phyloP scores from a whole-genome alignment of 2,329 filamentous ascomycete genomes.

The Trichoderma atroviride region DNA sequence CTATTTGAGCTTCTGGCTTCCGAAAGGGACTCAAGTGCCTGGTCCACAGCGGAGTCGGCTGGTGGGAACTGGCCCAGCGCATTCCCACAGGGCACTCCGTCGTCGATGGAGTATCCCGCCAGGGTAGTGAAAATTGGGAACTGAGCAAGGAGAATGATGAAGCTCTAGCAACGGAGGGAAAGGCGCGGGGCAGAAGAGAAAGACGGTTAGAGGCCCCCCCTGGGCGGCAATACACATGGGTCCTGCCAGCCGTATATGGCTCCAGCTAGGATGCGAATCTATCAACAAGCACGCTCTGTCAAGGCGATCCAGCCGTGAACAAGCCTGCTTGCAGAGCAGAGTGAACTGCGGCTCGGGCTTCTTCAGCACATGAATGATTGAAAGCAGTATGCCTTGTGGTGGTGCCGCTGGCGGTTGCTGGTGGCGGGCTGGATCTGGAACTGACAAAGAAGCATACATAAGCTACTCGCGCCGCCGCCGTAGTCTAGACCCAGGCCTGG shows the following conservation, averaged over 20 bases:
- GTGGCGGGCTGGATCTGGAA: constrained; percentile 25
- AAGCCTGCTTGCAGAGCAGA: neutral
- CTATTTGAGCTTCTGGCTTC: constrained; percentile 24
- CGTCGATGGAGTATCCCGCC: constrained; percentile 22
- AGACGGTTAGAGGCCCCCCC: constrained; percentile 27
- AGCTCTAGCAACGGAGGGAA: constrained; percentile 23
- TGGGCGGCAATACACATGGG: constrained; percentile 26
- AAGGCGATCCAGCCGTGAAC: constrained; percentile 5
- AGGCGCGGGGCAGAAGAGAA: constrained; percentile 26
- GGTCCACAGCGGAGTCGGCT: constrained; percentile 27
- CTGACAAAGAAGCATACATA: constrained; percentile 19
- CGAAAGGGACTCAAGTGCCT: constrained; percentile 23
- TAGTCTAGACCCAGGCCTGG: constrained; percentile 11
- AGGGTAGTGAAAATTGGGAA: constrained; percentile 20
- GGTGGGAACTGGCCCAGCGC: constrained; percentile 27
- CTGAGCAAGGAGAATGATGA: constrained; percentile 23
- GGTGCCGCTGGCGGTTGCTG: neutral
- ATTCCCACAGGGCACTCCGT: constrained; percentile 22
- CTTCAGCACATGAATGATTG: constrained; percentile 18
- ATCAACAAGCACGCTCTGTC: constrained; percentile 10
- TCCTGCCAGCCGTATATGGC: constrained; percentile 18
- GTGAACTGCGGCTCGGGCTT: constrained; percentile 4
- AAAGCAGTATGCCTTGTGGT: neutral
- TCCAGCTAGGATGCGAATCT: constrained; percentile 27
- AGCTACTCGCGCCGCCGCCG: constrained; percentile 12